A percentile compares a stretch with the other conserved stretches of the same genome.
Evolutionary conservation across 192 early-diverging fungal genomes (phyloP).

Genomic region (Entomortierella lignicola): DNA sequence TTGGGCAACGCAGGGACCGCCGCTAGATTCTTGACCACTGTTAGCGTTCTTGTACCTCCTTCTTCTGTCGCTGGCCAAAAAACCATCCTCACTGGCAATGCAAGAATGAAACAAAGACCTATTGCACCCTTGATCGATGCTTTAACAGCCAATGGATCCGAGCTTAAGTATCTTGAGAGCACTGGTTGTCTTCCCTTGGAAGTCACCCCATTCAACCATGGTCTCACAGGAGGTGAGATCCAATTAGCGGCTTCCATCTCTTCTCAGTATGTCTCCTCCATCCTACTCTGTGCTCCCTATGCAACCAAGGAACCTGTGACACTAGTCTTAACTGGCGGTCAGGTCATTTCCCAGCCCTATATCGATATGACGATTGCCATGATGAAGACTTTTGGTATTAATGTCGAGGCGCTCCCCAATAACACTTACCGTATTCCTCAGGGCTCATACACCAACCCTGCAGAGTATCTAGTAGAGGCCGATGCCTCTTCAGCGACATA

Average conservation of each 20-base stretch:
- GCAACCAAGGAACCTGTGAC: slow-evolving; percentile 79
- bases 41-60: slow-evolving; percentile 78
- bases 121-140: slow-evolving; percentile 91
- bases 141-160: slow-evolving; percentile 82
- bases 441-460: slow-evolving; percentile 83
- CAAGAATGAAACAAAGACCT: slow-evolving; percentile 98
- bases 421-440: slow-evolving; percentile 89
- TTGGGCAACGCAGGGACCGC: slow-evolving; percentile 98
- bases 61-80: slow-evolving; percentile 35
- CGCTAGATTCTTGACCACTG: slow-evolving; percentile 92
- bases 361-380: slow-evolving; percentile 99
- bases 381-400: slow-evolving; percentile 95
- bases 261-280: slow-evolving; percentile 98
- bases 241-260: slow-evolving; percentile 92
- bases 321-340: slow-evolving; percentile 87
- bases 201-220: slow-evolving; percentile 75
- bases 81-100: slow-evolving; percentile 91
- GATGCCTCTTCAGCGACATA: slow-evolving; percentile 98
- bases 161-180: slow-evolving; percentile 80
- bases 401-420: slow-evolving; percentile 74
- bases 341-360: slow-evolving; percentile 97
- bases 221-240: slow-evolving; percentile 89
- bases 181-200: slow-evolving; percentile 89
- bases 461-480: slow-evolving; percentile 90
- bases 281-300: slow-evolving; percentile 96